Percentiles rank a stretch among this genome's conserved stretches.
Evolutionary conservation across 73 alveolate species (phyloP).

Genomic region (Paramecium octaurelia): DNA sequence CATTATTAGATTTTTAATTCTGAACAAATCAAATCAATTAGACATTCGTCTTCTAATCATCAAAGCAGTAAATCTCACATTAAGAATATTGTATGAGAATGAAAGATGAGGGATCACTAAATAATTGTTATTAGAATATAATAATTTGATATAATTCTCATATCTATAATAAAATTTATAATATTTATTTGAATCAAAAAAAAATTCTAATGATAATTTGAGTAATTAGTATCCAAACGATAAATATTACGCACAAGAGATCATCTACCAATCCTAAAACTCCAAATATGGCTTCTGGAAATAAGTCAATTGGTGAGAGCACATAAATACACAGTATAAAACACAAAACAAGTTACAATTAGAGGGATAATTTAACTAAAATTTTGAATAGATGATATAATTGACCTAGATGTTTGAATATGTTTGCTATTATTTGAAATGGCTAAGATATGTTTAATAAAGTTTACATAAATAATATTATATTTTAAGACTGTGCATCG

Average conservation of each 20-base stretch:
- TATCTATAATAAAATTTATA: background rate
- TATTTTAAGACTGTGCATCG: background rate
- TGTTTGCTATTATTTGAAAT: background rate
- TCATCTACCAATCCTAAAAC: conserved; percentile 34
- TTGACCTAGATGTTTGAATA: background rate
- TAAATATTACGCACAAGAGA: conserved; percentile 2
- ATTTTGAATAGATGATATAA: background rate
- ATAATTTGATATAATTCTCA: too few relatives aligned
- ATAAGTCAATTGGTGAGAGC: conserved; percentile 16
- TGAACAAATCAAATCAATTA: too few relatives aligned
- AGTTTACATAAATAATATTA: background rate
- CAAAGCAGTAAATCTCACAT: too few relatives aligned
- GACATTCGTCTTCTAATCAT: too few relatives aligned
- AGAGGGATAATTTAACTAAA: background rate
- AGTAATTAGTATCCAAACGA: conserved; percentile 1
- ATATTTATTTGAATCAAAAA: background rate
- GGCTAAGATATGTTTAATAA: background rate
- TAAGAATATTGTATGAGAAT: too few relatives aligned
- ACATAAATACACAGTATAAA: background rate
- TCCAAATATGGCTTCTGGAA: conserved; percentile 34
- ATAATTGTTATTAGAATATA: too few relatives aligned
- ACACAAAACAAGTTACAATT: background rate
- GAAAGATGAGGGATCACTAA: too few relatives aligned
- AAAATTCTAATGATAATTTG: background rate
- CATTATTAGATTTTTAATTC: background rate